A percentile compares a stretch with the other conserved stretches of the same genome.
phyloP scores from a whole-genome alignment of 2,329 filamentous ascomycete genomes.

The Hymenoscyphus occultus region DNA sequence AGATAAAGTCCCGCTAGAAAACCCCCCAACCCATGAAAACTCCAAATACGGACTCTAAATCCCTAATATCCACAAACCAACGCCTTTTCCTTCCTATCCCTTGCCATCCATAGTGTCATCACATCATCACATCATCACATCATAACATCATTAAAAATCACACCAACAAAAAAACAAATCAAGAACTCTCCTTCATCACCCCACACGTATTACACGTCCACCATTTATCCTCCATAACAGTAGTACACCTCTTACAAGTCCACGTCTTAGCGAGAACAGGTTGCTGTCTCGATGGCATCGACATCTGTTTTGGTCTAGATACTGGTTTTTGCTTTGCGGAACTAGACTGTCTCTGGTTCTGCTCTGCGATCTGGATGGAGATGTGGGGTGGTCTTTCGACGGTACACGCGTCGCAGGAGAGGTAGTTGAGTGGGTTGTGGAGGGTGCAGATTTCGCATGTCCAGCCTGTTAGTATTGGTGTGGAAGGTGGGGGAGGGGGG shows the following conservation, averaged over 20 bases:
- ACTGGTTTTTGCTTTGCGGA: not conserved
- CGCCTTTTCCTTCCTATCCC: not conserved
- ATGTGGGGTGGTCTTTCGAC: slow-evolving; percentile 41
- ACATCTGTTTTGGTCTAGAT: too few species aligned
- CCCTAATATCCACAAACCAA: not conserved
- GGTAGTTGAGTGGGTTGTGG: slow-evolving; percentile 49
- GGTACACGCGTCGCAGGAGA: slow-evolving; percentile 57
- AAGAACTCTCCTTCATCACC: slow-evolving; percentile 51
- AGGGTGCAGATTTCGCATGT: slow-evolving; percentile 55
- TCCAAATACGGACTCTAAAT: not conserved
- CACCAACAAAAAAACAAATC: slow-evolving; percentile 8
- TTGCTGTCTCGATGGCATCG: not conserved
- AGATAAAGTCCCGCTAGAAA: too few species aligned
- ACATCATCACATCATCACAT: slow-evolving; percentile 7
- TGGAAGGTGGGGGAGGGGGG: slow-evolving; percentile 12
- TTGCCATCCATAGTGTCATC: too few species aligned
- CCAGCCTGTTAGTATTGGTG: slow-evolving; percentile 47
- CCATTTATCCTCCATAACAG: slow-evolving; percentile 51
- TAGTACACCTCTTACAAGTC: slow-evolving; percentile 52
- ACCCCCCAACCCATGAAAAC: too few species aligned
- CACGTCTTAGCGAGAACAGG: slow-evolving; percentile 36
- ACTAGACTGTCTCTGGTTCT: not conserved
- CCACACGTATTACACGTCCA: slow-evolving; percentile 57
- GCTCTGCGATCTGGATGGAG: slow-evolving; percentile 26
- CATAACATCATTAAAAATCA: slow-evolving; percentile 9